phyloP scores from a whole-genome alignment of 805 yeast genomes.

The Schizosaccharomyces japonicus region DNA sequence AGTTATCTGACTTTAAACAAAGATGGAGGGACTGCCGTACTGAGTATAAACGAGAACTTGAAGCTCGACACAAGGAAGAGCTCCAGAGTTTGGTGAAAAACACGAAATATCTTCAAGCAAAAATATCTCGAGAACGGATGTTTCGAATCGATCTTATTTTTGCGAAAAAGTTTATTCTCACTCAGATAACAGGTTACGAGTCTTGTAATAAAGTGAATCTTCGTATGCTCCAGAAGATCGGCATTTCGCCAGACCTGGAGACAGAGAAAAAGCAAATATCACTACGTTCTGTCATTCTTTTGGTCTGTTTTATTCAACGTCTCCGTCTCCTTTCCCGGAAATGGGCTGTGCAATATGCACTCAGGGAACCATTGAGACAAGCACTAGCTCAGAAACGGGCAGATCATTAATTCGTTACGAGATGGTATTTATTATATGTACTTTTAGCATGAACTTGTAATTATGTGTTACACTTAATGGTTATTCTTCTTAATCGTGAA shows the following conservation, averaged over 20 bases:
- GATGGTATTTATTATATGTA: too few relatives aligned
- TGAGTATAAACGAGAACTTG: too few relatives aligned
- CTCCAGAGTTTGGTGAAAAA: slow-evolving; percentile 6
- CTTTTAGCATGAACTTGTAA: too few relatives aligned
- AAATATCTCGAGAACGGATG: slow-evolving; percentile 9
- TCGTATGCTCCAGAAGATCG: slow-evolving; percentile 13
- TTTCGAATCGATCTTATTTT: slow-evolving; percentile 15
- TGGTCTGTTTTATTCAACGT: slow-evolving; percentile 15
- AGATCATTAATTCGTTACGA: too few relatives aligned
- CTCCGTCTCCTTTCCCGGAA: too few relatives aligned
- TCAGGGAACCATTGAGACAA: too few relatives aligned
- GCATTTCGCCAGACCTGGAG: slow-evolving; percentile 14
- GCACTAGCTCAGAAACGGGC: too few relatives aligned
- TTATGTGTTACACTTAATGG: too few relatives aligned
- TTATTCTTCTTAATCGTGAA: too few relatives aligned
- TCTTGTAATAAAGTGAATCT: slow-evolving; percentile 14
- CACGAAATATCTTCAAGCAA: slow-evolving; percentile 10
- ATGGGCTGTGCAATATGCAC: too few relatives aligned
- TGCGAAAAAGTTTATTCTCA: slow-evolving; percentile 15
- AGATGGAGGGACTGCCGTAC: too few relatives aligned
- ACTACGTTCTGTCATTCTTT: slow-evolving; percentile 12
- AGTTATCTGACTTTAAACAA: too few relatives aligned
- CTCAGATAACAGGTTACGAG: slow-evolving; percentile 14
- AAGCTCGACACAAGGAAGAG: not conserved
- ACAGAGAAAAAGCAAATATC: slow-evolving; percentile 8